A percentile compares a stretch with the other conserved stretches of the same genome.
These are phyloP conservation scores for Arctium lappa DNA, from an alignment of 129 eudicot genomes.

Conservation along the genomic window DNA sequence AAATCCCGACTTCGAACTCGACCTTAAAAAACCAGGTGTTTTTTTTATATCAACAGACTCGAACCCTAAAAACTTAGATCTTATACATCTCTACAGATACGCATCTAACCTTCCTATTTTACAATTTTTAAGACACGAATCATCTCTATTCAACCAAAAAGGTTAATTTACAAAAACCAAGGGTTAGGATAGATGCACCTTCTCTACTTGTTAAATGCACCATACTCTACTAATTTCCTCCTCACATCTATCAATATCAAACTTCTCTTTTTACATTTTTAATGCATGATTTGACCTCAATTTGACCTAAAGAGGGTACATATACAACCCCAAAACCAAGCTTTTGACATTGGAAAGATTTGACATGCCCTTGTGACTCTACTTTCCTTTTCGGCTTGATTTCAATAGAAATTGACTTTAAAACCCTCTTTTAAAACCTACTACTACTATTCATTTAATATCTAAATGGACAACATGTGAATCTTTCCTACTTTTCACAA, in stretches of 20 bases:
- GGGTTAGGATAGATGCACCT: no score
- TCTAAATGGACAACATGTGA: slow-evolving; percentile 21
- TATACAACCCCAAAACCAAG: not conserved
- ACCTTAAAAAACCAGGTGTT: not conserved
- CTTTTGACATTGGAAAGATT: slow-evolving; percentile 1
- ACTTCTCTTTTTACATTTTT: no score
- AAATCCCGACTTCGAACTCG: not conserved
- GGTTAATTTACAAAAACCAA: not conserved
- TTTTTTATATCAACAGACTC: not conserved
- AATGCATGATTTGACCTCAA: no score
- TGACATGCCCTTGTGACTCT: slow-evolving; percentile 25
- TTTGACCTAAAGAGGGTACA: no score
- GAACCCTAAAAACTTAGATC: not conserved
- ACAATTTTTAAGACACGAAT: not conserved
- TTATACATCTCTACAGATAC: not conserved
- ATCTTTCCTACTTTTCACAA: slow-evolving; percentile 10
- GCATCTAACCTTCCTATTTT: not conserved
- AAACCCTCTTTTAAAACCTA: not conserved
- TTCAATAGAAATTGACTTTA: slow-evolving; percentile 16
- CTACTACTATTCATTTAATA: not conserved
- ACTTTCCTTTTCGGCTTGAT: slow-evolving; percentile 8
- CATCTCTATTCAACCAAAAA: not conserved
- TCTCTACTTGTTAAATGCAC: no score
- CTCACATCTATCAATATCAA: no score
- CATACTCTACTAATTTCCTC: no score